Evolutionary conservation across 306 rosid genomes (phyloP).

Genomic region (Cotoneaster glaucophyllus): DNA sequence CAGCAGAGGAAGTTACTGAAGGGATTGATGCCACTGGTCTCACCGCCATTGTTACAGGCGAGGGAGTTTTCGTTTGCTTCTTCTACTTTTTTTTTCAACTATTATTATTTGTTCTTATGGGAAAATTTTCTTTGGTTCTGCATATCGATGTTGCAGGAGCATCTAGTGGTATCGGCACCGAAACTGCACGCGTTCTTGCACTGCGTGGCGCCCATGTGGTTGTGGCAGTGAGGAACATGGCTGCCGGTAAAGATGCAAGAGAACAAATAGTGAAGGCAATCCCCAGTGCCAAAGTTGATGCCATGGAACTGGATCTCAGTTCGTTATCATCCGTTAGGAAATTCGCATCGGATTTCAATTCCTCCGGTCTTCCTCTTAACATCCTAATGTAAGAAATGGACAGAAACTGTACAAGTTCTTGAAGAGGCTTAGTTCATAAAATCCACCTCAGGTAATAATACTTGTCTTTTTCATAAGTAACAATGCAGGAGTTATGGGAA

Average conservation of each 20-base stretch:
- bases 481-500: constrained; percentile 81
- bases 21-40: constrained; percentile 67
- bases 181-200: constrained; percentile 78
- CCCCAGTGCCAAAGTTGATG: constrained; percentile 68
- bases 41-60: constrained; percentile 84
- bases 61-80: not conserved
- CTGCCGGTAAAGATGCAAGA: constrained; percentile 39
- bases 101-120: not conserved
- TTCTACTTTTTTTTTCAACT: not conserved
- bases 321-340: constrained; percentile 58
- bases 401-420: not conserved
- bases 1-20: constrained; percentile 67
- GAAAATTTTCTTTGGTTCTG: constrained; percentile 1
- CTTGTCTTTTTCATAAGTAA: constrained; percentile 50
- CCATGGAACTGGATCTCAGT: constrained; percentile 74
- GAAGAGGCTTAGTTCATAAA: not conserved
- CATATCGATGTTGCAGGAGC: constrained; percentile 50
- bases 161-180: constrained; percentile 75
- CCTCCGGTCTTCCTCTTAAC: constrained; percentile 56
- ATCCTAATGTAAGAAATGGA: constrained; percentile 63
- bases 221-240: constrained; percentile 61
- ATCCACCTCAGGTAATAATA: constrained; percentile 7
- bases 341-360: constrained; percentile 52
- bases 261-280: constrained; percentile 54
- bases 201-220: constrained; percentile 79